Conservation (phyloP, 176 grass and related monocot genomes). For the Sorghum bicolor region Sorghum_bicolor_NCBIv3 NC_012872.2:12598001-12598500, state of each 20-base stretch:
- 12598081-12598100: neutral
- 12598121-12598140: neutral
- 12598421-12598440: slow-evolving; percentile 90
- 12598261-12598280: neutral
- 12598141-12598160: neutral
- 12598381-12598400: slow-evolving; percentile 28
- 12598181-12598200: neutral
- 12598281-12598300: neutral
- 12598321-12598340: neutral
- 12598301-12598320: neutral
- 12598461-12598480: slow-evolving; percentile 85
- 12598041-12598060: neutral
- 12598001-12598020: neutral
- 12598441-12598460: slow-evolving; percentile 86
- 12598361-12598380: neutral
- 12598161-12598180: neutral
- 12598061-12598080: neutral
- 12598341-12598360: neutral
- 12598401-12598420: slow-evolving; percentile 50
- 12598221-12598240: neutral
- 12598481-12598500: slow-evolving; percentile 55
- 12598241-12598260: neutral
- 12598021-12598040: neutral
- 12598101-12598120: neutral
- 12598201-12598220: neutral